These are phyloP conservation scores for Huntiella bhutanensis DNA, from an alignment of 2,329 filamentous ascomycete species.

Conservation along the genomic window DNA sequence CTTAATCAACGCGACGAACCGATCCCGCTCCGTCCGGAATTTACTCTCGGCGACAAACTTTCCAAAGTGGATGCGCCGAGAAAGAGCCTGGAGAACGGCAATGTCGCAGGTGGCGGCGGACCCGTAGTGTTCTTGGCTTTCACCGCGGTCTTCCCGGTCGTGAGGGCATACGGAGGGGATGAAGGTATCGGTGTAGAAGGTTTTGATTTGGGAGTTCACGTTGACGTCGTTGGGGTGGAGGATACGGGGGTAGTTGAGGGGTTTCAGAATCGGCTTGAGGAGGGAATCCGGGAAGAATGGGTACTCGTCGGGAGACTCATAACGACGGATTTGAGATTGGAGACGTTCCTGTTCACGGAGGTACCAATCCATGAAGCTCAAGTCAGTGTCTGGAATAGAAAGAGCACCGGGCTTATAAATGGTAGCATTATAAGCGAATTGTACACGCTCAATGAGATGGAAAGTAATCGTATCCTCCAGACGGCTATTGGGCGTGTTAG, in stretches of 20 bases:
- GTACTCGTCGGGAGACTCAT: conserved; percentile 90
- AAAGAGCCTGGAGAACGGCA: conserved; percentile 71
- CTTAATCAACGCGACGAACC: conserved; percentile 66
- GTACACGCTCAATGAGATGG: conserved; percentile 91
- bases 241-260: conserved; percentile 72
- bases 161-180: conserved; percentile 68
- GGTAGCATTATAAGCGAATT: conserved; percentile 79
- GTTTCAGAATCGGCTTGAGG: conserved; percentile 64
- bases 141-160: conserved; percentile 60
- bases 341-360: conserved; percentile 75
- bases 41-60: conserved; percentile 97
- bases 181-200: conserved; percentile 65
- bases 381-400: conserved; percentile 48
- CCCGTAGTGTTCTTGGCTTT: conserved; percentile 86
- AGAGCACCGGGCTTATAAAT: conserved; percentile 76
- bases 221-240: conserved; percentile 79
- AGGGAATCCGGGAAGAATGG: conserved; percentile 82
- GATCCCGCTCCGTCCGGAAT: conserved; percentile 65
- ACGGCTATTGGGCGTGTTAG: conserved; percentile 39
- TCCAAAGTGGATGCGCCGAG: conserved; percentile 84
- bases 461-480: conserved; percentile 96
- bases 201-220: conserved; percentile 73
- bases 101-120: conserved; percentile 85
- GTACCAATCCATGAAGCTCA: conserved; percentile 89
- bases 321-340: conserved; percentile 84